Conservation (phyloP, 371 early-diverging fungal genomes). For the Lichtheimia corymbifera region DNA sequence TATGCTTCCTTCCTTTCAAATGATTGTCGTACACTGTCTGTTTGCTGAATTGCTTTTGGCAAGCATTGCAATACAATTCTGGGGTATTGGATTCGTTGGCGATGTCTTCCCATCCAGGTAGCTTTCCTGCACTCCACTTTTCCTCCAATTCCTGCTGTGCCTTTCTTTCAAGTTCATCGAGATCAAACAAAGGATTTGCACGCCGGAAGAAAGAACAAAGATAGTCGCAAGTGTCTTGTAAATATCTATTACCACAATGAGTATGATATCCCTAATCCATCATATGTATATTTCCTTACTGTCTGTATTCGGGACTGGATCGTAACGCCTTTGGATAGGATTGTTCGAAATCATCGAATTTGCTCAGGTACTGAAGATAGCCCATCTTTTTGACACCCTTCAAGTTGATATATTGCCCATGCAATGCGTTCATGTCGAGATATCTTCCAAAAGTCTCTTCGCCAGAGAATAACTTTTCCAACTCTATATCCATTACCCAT, state of each 20-base stretch:
- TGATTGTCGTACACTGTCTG: slow-evolving; percentile 85
- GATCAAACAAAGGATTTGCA: slow-evolving; percentile 79
- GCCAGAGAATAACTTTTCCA: slow-evolving; percentile 89
- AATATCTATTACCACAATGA: slow-evolving; percentile 52
- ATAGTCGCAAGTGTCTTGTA: slow-evolving; percentile 66
- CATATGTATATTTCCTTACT: slow-evolving; percentile 31
- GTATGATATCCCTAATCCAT: not conserved
- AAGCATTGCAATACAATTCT: slow-evolving; percentile 77
- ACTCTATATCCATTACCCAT: slow-evolving; percentile 32
- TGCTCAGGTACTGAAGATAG: slow-evolving; percentile 80
- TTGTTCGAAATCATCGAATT: slow-evolving; percentile 66
- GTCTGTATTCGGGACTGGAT: slow-evolving; percentile 56
- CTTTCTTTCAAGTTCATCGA: slow-evolving; percentile 51
- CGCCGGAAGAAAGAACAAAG: slow-evolving; percentile 77
- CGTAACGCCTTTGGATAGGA: slow-evolving; percentile 68
- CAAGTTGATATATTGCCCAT: slow-evolving; percentile 82
- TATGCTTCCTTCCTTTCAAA: slow-evolving; percentile 88
- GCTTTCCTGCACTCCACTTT: slow-evolving; percentile 58
- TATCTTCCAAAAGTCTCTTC: slow-evolving; percentile 89
- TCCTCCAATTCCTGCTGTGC: slow-evolving; percentile 59
- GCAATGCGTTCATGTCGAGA: slow-evolving; percentile 82
- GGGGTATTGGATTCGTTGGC: slow-evolving; percentile 39
- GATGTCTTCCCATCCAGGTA: slow-evolving; percentile 67
- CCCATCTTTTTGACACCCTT: slow-evolving; percentile 70
- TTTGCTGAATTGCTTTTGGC: slow-evolving; percentile 85